Evolutionary conservation across 352 stramenopile genomes (phyloP).

Genomic region (Globisporangium abappressorium): DNA sequence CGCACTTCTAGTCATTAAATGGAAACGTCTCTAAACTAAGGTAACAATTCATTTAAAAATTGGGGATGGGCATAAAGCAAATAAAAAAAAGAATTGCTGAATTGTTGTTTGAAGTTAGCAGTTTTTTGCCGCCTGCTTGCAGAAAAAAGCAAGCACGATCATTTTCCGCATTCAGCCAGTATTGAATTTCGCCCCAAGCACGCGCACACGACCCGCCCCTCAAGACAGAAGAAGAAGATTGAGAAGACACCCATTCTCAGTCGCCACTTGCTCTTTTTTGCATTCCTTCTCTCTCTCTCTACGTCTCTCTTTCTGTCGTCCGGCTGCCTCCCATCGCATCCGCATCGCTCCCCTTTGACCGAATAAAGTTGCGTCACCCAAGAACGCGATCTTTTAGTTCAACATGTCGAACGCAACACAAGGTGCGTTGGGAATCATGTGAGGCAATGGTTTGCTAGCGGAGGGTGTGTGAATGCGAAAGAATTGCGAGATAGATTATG

Average conservation of each 20-base stretch:
- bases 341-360: neutral
- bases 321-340: neutral
- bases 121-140: no score
- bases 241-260: neutral
- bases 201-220: neutral
- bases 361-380: neutral
- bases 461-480: neutral
- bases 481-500: neutral
- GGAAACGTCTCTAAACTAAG: no score
- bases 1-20: no score
- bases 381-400: conserved; percentile 14
- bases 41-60: no score
- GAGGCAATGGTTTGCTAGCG: neutral
- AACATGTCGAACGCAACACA: conserved; percentile 15
- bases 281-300: neutral
- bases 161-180: conserved; percentile 10
- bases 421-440: neutral
- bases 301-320: neutral
- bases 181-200: conserved; percentile 9
- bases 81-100: neutral
- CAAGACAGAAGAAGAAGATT: neutral
- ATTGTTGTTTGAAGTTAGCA: no score
- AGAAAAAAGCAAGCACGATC: neutral
- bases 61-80: neutral
- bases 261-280: neutral